Conservation (phyloP, 148 eudicot genomes). For the Nepenthes mirabilis region DNA sequence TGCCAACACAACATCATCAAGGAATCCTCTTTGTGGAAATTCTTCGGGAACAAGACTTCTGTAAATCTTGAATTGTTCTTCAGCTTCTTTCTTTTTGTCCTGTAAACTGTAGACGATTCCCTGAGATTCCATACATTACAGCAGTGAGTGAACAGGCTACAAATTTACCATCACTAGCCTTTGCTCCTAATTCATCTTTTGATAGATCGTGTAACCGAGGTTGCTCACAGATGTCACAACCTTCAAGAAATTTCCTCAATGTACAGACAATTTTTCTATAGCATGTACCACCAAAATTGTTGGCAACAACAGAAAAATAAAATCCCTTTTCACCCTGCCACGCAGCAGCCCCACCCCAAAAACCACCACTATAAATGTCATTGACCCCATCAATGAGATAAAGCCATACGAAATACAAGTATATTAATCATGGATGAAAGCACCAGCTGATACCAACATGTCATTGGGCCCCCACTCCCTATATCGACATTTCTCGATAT, state of each 20-base stretch:
- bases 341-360: too few relatives aligned
- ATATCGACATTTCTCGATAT: too few relatives aligned
- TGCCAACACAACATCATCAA: slow-evolving; percentile 79
- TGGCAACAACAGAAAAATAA: too few relatives aligned
- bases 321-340: too few relatives aligned
- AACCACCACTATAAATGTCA: too few relatives aligned
- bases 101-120: slow-evolving; percentile 79
- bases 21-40: slow-evolving; percentile 86
- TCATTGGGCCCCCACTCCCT: too few relatives aligned
- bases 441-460: too few relatives aligned
- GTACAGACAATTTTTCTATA: too few relatives aligned
- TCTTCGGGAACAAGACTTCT: slow-evolving; percentile 84
- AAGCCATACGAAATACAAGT: too few relatives aligned
- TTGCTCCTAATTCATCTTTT: not conserved
- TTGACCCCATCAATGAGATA: too few relatives aligned
- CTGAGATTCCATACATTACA: slow-evolving; percentile 19
- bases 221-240: not conserved
- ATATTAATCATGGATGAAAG: too few relatives aligned
- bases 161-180: not conserved
- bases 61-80: slow-evolving; percentile 61
- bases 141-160: not conserved
- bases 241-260: not conserved
- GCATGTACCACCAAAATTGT: too few relatives aligned
- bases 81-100: slow-evolving; percentile 79
- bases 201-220: not conserved